Evolutionary conservation across 306 rosid genomes (phyloP), one percentile per base, ranked within the genome.

Genomic region (Vigna radiata): DNA sequence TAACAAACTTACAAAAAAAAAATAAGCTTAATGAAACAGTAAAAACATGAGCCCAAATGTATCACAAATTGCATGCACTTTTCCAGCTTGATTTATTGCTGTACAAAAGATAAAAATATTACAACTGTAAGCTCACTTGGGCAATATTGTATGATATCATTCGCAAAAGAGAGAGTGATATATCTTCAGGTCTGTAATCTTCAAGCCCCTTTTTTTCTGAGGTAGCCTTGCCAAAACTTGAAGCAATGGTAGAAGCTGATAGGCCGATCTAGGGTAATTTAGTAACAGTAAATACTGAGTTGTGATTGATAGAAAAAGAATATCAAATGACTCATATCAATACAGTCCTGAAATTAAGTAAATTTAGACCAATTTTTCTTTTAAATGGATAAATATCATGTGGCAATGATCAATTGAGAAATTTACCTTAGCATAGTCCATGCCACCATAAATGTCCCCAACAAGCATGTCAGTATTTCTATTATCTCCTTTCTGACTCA

Each of bases 61-160:
- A 72, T 39, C 73, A 72, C 19, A 37, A 46, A 52, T 29, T 39
- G 31, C 31, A 18, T 72, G 49, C 59, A 55, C 41, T 44, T 73
- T 55, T 16, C 56, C 31, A 33, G n/a, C 46, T 47, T 46, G 19
- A 39, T 36, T 56, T 74, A 6, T 21, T 18, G 49, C 48, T 39
- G 65, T 47, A 53, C 29, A 29, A 75, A 68, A 18, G 29, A 27
- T 47, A 71, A 61, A 75, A 71, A 68, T 70, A 41, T 41, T 41
- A 41, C 39, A 67, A 29, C 41, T 31, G 23, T 29, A 13, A 73
- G 70, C 84, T 76, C 68, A 92, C 97, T 90, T 92, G 97, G 73
- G 93, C 97, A 87, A 92, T 92, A 77, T 92, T 92, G 79, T 92
- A 92, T 12, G 97, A 92, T 80, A 92, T 90, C 97, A 92, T 92